Percentiles rank a stretch among this genome's conserved stretches.
Evolutionary conservation across 495 filamentous ascomycete species (phyloP).

Genomic region (Achaetomiella virescens): DNA sequence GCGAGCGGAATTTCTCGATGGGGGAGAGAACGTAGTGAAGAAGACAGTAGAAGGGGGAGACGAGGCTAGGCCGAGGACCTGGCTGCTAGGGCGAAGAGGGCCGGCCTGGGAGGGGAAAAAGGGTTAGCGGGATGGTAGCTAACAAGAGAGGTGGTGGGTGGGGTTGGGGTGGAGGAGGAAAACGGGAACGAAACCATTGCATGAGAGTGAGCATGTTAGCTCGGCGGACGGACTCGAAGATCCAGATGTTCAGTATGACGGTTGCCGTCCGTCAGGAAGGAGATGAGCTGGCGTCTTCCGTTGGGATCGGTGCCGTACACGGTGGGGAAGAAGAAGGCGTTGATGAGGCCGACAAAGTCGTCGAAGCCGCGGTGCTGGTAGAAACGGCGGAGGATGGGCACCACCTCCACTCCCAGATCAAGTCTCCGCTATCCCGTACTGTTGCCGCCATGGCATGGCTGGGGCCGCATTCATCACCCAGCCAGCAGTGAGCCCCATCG

Average conservation of each 20-base stretch:
- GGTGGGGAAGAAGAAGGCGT: conserved; percentile 20
- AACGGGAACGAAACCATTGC: conserved; percentile 6
- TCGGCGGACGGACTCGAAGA: conserved; percentile 16
- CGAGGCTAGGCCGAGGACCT: conserved; percentile 20
- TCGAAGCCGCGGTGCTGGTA: background rate
- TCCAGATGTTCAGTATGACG: conserved; percentile 18
- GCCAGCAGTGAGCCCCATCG: background rate
- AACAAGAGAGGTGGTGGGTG: background rate
- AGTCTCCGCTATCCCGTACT: background rate
- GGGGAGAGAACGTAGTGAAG: conserved; percentile 15
- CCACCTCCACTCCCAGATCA: background rate
- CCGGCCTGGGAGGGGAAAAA: conserved; percentile 12
- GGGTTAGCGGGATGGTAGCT: background rate
- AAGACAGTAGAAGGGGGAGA: conserved; percentile 18
- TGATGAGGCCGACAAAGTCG: conserved; percentile 3
- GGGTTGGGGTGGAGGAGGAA: background rate
- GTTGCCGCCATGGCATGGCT: background rate
- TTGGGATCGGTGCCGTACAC: conserved; percentile 14
- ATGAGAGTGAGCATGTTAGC: conserved; percentile 5
- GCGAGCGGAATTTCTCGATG: conserved; percentile 2
- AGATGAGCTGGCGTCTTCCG: conserved; percentile 12
- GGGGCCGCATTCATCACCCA: conserved; percentile 1
- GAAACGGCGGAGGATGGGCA: conserved; percentile 7
- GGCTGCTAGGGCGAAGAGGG: conserved; percentile 13
- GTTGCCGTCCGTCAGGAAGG: conserved; percentile 19